Evolutionary conservation across 2,329 filamentous ascomycete species (phyloP).

Genomic region (Calycina herbarum): DNA sequence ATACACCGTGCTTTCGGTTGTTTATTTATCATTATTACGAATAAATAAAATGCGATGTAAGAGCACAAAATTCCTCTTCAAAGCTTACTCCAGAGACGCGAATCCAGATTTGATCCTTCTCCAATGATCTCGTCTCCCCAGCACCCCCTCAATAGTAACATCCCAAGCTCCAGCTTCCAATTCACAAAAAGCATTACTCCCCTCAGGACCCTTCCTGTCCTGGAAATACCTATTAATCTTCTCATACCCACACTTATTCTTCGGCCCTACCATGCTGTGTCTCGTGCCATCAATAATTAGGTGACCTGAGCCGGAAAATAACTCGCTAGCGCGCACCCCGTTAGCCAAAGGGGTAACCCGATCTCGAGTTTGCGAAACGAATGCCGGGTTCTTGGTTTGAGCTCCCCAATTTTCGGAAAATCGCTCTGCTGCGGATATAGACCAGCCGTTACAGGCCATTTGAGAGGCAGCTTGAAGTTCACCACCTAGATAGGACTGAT

Average conservation of each 20-base stretch:
- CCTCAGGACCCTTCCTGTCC: constrained; percentile 14
- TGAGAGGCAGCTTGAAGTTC: neutral
- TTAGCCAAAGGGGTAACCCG: constrained; percentile 33
- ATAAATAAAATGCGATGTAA: too few relatives aligned
- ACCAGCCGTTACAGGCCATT: constrained; percentile 2
- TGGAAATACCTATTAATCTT: constrained; percentile 24
- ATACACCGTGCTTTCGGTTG: too few relatives aligned
- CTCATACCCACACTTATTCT: constrained; percentile 15
- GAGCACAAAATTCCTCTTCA: too few relatives aligned
- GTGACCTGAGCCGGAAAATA: neutral
- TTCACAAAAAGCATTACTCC: constrained; percentile 12
- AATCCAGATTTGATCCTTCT: neutral
- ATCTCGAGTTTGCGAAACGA: constrained; percentile 35
- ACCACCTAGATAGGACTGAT: constrained; percentile 6
- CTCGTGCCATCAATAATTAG: constrained; percentile 3
- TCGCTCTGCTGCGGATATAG: neutral
- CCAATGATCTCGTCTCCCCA: neutral
- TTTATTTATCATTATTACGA: too few relatives aligned
- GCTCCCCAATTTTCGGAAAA: constrained; percentile 28
- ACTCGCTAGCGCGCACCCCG: neutral
- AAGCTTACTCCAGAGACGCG: too few relatives aligned
- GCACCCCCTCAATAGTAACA: constrained; percentile 11
- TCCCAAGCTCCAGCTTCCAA: constrained; percentile 23
- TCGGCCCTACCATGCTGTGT: neutral
- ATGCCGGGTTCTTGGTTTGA: constrained; percentile 36